Evolutionary conservation across 805 yeast species (phyloP).

Genomic region (Kodamaea nitidulidarum): DNA sequence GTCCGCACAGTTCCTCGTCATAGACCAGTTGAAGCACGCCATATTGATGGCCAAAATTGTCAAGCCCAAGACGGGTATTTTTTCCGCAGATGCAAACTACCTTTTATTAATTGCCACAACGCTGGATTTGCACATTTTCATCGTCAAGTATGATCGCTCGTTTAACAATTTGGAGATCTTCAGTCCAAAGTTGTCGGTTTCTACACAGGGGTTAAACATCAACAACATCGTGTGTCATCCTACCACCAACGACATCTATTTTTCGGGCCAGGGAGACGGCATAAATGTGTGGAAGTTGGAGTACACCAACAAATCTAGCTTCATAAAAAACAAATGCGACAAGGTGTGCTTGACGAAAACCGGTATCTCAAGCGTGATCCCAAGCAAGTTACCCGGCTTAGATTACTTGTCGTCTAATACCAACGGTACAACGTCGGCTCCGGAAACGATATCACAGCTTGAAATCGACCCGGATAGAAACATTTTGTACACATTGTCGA

Average conservation of each 20-base stretch:
- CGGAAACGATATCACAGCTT: slow-evolving; percentile 61
- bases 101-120: slow-evolving; percentile 77
- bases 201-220: slow-evolving; percentile 74
- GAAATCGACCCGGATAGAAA: slow-evolving; percentile 75
- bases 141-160: slow-evolving; percentile 51
- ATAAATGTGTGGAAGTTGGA: slow-evolving; percentile 81
- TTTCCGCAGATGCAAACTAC: slow-evolving; percentile 71
- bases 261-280: slow-evolving; percentile 78
- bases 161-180: slow-evolving; percentile 58
- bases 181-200: slow-evolving; percentile 78
- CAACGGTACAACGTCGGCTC: slow-evolving; percentile 18
- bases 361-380: slow-evolving; percentile 42
- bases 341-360: slow-evolving; percentile 77
- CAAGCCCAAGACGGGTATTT: slow-evolving; percentile 77
- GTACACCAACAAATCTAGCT: slow-evolving; percentile 77
- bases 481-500: slow-evolving; percentile 75
- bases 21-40: slow-evolving; percentile 77
- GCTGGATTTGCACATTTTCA: slow-evolving; percentile 69
- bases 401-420: slow-evolving; percentile 23
- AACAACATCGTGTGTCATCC: slow-evolving; percentile 57
- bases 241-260: slow-evolving; percentile 73
- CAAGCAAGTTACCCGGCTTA: slow-evolving; percentile 32
- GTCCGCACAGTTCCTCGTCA: slow-evolving; percentile 59
- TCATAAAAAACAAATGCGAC: slow-evolving; percentile 80
- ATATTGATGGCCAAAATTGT: slow-evolving; percentile 73